A percentile compares a stretch with the other conserved stretches of the same genome.
Conservation (phyloP, 768 basidiomycete genomes). For the Leccinum uliginosum region DNA sequence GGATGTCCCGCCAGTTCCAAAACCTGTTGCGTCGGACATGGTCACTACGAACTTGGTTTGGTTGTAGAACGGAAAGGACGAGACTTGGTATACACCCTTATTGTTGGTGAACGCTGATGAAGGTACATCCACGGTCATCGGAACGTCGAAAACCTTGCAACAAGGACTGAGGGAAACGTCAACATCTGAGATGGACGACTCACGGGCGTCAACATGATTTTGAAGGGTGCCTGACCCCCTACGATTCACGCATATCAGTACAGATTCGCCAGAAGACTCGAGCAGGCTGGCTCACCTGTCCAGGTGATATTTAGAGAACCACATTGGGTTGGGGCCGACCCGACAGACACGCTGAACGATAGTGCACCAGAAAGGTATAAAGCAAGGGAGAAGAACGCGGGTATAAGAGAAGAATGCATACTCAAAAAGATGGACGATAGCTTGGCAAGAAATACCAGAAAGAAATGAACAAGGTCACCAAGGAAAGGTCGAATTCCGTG, state of each 20-base stretch:
- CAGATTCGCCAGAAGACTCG: background rate
- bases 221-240: constrained; percentile 59
- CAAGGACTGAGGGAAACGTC: constrained; percentile 3
- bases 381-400: constrained; percentile 21
- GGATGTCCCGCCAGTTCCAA: constrained; percentile 60
- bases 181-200: constrained; percentile 14
- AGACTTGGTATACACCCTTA: constrained; percentile 46
- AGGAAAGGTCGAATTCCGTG: constrained; percentile 7
- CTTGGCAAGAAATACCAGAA: constrained; percentile 5
- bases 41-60: constrained; percentile 45
- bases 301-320: constrained; percentile 58
- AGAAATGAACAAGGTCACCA: constrained; percentile 5
- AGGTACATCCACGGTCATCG: constrained; percentile 53
- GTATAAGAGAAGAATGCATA: constrained; percentile 27
- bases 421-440: constrained; percentile 17
- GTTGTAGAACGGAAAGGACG: constrained; percentile 39
- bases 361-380: constrained; percentile 17
- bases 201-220: constrained; percentile 49
- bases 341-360: constrained; percentile 48
- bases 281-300: constrained; percentile 46
- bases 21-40: constrained; percentile 72
- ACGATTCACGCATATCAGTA: constrained; percentile 2
- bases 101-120: constrained; percentile 49
- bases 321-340: constrained; percentile 50
- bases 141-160: constrained; percentile 48